Evolutionary conservation across 441 rosid genomes (phyloP).

Genomic region (Kokia cookei): DNA sequence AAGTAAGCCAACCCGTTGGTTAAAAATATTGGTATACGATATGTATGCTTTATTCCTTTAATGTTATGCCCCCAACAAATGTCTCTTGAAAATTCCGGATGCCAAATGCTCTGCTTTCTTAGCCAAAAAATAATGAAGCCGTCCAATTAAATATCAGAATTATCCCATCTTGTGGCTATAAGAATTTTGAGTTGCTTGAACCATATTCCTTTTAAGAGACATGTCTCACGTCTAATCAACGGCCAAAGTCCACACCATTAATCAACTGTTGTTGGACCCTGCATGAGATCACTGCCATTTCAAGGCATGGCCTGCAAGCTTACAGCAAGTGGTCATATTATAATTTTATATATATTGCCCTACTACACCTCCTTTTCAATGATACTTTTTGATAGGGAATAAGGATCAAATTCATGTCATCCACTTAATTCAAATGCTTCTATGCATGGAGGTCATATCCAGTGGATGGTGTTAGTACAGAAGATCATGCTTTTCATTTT

Average conservation of each 20-base stretch:
- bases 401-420: background rate
- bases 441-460: background rate
- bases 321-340: background rate
- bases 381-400: background rate
- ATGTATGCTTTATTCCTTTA: background rate
- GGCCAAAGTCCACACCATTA: background rate
- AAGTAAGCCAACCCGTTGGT: background rate
- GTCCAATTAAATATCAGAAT: background rate
- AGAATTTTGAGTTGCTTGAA: background rate
- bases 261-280: background rate
- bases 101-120: background rate
- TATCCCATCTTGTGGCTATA: background rate
- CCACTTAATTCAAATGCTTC: background rate
- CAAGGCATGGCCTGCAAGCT: background rate
- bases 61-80: background rate
- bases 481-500: background rate
- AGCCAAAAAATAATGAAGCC: background rate
- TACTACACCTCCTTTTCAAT: background rate
- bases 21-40: background rate
- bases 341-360: background rate
- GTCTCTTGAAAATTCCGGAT: background rate
- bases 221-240: constrained; percentile 2
- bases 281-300: background rate
- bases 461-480: background rate
- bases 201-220: background rate